phyloP scores from a whole-genome alignment of 1,284 basidiomycete species.

The Tilletia indica region DNA sequence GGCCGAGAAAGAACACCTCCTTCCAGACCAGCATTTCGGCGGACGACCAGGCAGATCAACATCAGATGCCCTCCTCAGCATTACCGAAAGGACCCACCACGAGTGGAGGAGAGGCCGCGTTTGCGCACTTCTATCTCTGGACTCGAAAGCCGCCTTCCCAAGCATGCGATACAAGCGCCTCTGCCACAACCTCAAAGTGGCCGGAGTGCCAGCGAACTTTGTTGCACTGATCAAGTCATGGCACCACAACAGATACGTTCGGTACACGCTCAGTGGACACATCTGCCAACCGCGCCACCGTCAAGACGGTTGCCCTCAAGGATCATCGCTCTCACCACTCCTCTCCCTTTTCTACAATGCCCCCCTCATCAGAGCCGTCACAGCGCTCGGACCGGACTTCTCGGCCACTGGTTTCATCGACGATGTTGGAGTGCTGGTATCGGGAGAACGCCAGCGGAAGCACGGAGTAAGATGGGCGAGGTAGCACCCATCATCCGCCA shows the following conservation, averaged over 20 bases:
- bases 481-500: not conserved
- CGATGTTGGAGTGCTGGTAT: not conserved
- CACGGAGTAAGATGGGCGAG: not conserved
- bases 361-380: not conserved
- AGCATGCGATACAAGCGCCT: not conserved
- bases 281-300: not conserved
- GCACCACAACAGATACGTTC: not conserved
- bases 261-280: not conserved
- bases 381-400: not conserved
- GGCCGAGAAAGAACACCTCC: not conserved
- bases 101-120: not conserved
- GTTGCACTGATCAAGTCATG: not conserved
- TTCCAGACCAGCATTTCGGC: not conserved
- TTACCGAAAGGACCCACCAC: not conserved
- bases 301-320: not conserved
- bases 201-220: not conserved
- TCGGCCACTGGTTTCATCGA: not conserved
- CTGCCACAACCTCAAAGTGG: not conserved
- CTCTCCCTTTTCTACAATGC: not conserved
- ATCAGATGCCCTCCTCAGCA: not conserved
- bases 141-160: not conserved
- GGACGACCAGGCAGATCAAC: not conserved
- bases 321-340: not conserved
- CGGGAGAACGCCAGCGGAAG: not conserved
- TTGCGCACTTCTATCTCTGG: not conserved